Percentiles rank a stretch among this genome's conserved stretches.
These are phyloP conservation scores for Fusarium fracticaudum DNA, from an alignment of 2,329 filamentous ascomycete species.

Conservation along the genomic window DNA sequence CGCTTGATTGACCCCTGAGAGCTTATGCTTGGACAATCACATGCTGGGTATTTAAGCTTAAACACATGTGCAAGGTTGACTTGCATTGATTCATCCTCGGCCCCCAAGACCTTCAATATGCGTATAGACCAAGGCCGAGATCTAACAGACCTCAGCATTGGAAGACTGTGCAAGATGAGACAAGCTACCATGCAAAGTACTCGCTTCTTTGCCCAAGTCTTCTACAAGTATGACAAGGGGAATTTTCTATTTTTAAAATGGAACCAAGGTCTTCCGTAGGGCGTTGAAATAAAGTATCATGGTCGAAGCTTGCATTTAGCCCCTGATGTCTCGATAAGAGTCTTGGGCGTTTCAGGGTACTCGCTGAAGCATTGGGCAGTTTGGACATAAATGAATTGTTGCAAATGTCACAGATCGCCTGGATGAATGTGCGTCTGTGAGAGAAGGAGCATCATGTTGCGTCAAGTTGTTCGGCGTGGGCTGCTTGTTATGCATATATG, in stretches of 20 bases:
- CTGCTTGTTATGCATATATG: not conserved
- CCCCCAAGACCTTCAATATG: not conserved
- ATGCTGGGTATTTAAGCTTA: not conserved
- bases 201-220: not conserved
- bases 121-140: not conserved
- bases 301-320: not conserved
- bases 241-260: not conserved
- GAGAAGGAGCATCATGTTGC: not conserved
- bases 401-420: fast-evolving
- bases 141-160: not conserved
- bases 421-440: fast-evolving
- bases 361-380: not conserved
- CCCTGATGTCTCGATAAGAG: not conserved
- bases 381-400: fast-evolving
- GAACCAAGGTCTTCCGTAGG: not conserved
- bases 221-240: not conserved
- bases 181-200: fast-evolving
- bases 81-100: not conserved
- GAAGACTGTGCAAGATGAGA: not conserved
- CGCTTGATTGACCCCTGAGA: not conserved
- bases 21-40: not conserved
- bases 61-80: not conserved
- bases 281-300: not conserved
- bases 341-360: not conserved
- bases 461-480: not conserved